Evolutionary conservation across 805 yeast species (phyloP).

Genomic region (Candida suzukii): DNA sequence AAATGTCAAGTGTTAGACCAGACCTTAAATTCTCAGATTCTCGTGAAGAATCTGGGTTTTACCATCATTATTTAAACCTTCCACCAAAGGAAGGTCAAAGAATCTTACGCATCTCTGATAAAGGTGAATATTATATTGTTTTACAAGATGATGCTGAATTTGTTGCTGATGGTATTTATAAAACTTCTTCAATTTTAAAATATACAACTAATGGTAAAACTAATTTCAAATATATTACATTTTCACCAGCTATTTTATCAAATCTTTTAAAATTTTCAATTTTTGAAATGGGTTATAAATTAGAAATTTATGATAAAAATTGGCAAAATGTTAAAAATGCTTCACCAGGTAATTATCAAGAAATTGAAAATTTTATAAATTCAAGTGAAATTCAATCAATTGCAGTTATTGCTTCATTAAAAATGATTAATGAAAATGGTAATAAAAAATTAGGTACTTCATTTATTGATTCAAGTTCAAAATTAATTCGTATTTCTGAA

Average conservation of each 20-base stretch:
- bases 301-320: slow-evolving; percentile 68
- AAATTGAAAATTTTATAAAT: slow-evolving; percentile 62
- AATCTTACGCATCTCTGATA: slow-evolving; percentile 69
- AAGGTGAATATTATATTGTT: slow-evolving; percentile 73
- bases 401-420: slow-evolving; percentile 48
- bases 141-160: slow-evolving; percentile 69
- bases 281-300: slow-evolving; percentile 63
- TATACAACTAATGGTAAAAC: slow-evolving; percentile 28
- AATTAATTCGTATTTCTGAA: slow-evolving; percentile 64
- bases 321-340: slow-evolving; percentile 60
- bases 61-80: slow-evolving; percentile 39
- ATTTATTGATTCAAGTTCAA: slow-evolving; percentile 66
- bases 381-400: slow-evolving; percentile 28
- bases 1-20: slow-evolving; percentile 34
- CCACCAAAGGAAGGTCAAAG: slow-evolving; percentile 41
- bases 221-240: slow-evolving; percentile 51
- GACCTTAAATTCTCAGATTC: slow-evolving; percentile 52
- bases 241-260: slow-evolving; percentile 68
- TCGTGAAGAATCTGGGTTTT: slow-evolving; percentile 39
- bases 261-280: slow-evolving; percentile 60
- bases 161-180: slow-evolving; percentile 79
- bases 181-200: slow-evolving; percentile 77
- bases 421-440: slow-evolving; percentile 25
- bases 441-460: slow-evolving; percentile 63
- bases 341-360: slow-evolving; percentile 86